Conservation (phyloP, 2,329 filamentous ascomycete species). For the Pseudogymnoascus sp. region DNA sequence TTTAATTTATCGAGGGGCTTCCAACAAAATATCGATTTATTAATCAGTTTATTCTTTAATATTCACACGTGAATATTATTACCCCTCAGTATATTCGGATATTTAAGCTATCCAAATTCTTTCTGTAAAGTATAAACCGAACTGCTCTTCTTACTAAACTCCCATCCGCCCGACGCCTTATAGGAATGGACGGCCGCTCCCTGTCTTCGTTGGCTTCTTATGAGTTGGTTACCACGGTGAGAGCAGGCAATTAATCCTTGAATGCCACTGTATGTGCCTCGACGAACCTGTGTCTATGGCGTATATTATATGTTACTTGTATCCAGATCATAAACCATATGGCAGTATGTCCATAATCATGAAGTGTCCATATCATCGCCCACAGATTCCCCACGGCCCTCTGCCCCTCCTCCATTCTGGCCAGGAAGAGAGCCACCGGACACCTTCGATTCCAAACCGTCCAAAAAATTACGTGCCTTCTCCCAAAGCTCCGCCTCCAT, state of each 20-base stretch:
- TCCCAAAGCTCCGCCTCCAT: conserved; percentile 79
- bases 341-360: not conserved
- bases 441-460: conserved; percentile 26
- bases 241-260: not conserved
- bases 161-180: not conserved
- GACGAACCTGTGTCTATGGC: not conserved
- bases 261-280: not conserved
- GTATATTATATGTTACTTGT: not conserved
- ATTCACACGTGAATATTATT: not conserved
- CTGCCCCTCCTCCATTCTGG: not conserved
- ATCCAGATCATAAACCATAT: not conserved
- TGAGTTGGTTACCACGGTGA: not conserved
- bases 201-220: not conserved
- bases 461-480: conserved; percentile 50
- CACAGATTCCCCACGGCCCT: not conserved
- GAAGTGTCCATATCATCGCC: not conserved
- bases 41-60: not conserved
- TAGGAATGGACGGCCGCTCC: no score
- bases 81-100: not conserved
- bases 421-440: not conserved
- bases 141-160: not conserved
- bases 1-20: no score
- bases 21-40: not conserved
- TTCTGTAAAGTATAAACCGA: not conserved
- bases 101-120: not conserved